phyloP scores from a whole-genome alignment of 495 filamentous ascomycete genomes.

The Paragyromitra xinjiangensis region DNA sequence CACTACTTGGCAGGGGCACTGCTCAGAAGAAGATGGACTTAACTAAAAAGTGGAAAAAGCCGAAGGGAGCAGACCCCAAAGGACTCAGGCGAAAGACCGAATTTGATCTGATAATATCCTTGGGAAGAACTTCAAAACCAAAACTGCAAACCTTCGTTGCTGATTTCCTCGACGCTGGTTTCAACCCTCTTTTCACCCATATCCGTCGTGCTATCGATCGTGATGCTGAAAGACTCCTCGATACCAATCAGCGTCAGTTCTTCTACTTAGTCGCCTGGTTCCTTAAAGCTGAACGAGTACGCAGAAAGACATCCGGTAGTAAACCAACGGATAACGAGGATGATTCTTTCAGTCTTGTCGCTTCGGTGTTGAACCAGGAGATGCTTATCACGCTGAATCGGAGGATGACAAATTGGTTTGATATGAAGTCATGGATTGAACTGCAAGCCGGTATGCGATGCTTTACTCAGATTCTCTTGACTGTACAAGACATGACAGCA shows the following conservation, averaged over 20 bases:
- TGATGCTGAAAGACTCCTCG: conserved; percentile 82
- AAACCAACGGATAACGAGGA: conserved; percentile 65
- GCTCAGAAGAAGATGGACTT: conserved; percentile 86
- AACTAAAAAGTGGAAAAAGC: conserved; percentile 87
- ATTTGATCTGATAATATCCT: conserved; percentile 74
- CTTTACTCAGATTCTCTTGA: conserved; percentile 86
- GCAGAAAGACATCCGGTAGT: conserved; percentile 68
- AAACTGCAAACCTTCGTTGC: conserved; percentile 85
- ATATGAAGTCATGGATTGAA: conserved; percentile 85
- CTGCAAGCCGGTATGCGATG: conserved; percentile 89
- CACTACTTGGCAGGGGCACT: conserved; percentile 62
- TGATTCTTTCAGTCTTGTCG: conserved; percentile 84
- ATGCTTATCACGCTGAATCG: conserved; percentile 88
- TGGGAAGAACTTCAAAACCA: conserved; percentile 73
- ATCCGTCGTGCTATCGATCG: conserved; percentile 89
- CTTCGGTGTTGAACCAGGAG: conserved; percentile 88
- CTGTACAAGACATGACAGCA: conserved; percentile 90
- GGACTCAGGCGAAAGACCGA: conserved; percentile 72
- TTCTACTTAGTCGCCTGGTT: conserved; percentile 97
- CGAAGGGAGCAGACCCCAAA: conserved; percentile 69
- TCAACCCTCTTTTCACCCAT: conserved; percentile 91
- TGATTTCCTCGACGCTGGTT: conserved; percentile 92
- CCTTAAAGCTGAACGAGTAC: conserved; percentile 82
- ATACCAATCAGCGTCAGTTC: conserved; percentile 79
- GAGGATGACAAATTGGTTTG: conserved; percentile 77